Evolutionary conservation across 176 grass and related monocot species (phyloP).

Genomic region (Luzula sylvatica): DNA sequence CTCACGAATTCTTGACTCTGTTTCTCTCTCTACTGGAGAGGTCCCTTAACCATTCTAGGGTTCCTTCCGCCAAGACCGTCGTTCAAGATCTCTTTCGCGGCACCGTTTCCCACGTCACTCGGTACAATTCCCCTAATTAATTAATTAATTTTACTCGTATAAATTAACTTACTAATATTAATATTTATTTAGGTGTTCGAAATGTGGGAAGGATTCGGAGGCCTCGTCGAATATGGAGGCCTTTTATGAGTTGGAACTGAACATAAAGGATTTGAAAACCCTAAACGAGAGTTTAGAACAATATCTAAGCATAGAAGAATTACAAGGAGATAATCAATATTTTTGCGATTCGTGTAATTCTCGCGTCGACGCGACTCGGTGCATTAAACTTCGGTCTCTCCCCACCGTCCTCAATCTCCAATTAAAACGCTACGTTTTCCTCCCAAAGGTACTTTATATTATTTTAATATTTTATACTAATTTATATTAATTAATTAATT

Average conservation of each 20-base stretch:
- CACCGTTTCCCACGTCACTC: conserved; percentile 67
- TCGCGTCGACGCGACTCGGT: conserved; percentile 83
- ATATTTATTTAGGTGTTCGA: conserved; percentile 55
- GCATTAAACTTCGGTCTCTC: conserved; percentile 81
- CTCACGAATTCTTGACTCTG: conserved; percentile 91
- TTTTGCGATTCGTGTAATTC: conserved; percentile 72
- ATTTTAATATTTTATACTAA: no score
- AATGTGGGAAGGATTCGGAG: conserved; percentile 81
- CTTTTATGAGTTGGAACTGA: conserved; percentile 95
- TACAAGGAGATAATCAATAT: conserved; percentile 93
- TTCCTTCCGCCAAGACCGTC: conserved; percentile 49
- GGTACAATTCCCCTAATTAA: conserved; percentile 42
- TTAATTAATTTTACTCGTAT: no score
- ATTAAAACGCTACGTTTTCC: conserved; percentile 85
- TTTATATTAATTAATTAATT: not conserved
- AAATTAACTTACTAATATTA: conserved; percentile 7
- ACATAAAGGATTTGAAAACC: conserved; percentile 91
- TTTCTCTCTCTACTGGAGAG: conserved; percentile 87
- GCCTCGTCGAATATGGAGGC: conserved; percentile 97
- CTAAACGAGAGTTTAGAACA: conserved; percentile 90
- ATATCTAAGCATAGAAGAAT: conserved; percentile 70
- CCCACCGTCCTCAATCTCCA: conserved; percentile 92
- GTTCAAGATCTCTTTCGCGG: conserved; percentile 86
- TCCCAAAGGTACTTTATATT: conserved; percentile 57
- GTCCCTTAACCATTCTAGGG: conserved; percentile 71